Conservation (phyloP, 768 basidiomycete genomes). For the Mycena capillaripes region DNA sequence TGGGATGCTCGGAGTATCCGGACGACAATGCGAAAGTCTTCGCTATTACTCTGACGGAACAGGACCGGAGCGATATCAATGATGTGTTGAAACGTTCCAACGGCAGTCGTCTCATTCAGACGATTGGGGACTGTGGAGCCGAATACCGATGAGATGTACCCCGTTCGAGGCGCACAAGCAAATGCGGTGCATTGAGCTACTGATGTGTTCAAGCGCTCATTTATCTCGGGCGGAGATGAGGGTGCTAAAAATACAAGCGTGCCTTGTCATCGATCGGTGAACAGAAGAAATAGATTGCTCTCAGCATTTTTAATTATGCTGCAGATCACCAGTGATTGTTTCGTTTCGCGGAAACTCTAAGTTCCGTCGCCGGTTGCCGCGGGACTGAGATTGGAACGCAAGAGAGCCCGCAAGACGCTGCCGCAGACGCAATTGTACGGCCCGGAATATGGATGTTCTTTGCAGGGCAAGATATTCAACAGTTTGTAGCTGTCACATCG, state of each 20-base stretch:
- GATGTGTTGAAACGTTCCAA: conserved; percentile 71
- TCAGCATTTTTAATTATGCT: neutral
- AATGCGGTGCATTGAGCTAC: neutral
- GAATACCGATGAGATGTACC: conserved; percentile 71
- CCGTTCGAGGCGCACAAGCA: neutral
- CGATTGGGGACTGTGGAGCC: conserved; percentile 86
- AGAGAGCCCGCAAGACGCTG: too few relatives aligned
- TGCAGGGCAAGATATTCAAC: too few relatives aligned
- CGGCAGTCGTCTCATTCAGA: conserved; percentile 69
- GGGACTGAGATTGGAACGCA: neutral
- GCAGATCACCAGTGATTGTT: too few relatives aligned
- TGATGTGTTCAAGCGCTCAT: neutral
- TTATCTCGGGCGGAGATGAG: neutral
- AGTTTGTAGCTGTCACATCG: too few relatives aligned
- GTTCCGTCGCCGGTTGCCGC: neutral
- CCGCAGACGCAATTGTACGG: too few relatives aligned
- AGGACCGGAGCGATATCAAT: conserved; percentile 74
- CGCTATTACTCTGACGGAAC: conserved; percentile 65
- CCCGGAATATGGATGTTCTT: too few relatives aligned
- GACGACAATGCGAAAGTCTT: conserved; percentile 77
- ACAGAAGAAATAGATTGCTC: too few relatives aligned
- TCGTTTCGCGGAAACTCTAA: too few relatives aligned
- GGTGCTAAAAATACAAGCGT: conserved; percentile 4
- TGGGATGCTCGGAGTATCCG: conserved; percentile 81
- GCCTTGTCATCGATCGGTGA: too few relatives aligned